A percentile compares a stretch with the other conserved stretches of the same genome.
Conservation (phyloP, 2,329 filamentous ascomycete genomes). For the Stemphylium beticola region DNA sequence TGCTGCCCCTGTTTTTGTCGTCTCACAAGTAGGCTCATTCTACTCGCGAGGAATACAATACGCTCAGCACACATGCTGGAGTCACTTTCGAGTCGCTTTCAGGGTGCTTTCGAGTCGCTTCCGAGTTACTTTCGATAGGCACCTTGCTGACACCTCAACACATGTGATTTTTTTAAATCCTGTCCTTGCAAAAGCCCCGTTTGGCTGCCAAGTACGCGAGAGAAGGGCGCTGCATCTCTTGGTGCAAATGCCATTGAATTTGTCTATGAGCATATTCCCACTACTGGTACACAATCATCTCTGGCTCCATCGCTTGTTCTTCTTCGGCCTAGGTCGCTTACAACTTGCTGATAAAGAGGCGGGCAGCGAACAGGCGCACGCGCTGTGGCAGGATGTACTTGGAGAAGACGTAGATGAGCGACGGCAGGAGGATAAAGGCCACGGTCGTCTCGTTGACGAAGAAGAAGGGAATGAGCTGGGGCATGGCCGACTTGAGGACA, state of each 20-base stretch:
- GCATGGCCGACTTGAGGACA: conserved; percentile 52
- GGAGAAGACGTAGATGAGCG: conserved; percentile 53
- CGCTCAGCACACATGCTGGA: background rate
- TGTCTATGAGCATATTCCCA: conserved; percentile 45
- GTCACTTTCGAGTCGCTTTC: background rate
- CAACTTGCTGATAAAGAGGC: conserved; percentile 55
- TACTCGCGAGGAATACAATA: no score
- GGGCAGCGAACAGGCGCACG: conserved; percentile 50
- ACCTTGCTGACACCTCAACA: background rate
- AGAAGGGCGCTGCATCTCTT: conserved; percentile 1
- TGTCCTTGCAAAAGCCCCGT: background rate
- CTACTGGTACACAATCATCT: conserved; percentile 42
- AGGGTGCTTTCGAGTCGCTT: no score
- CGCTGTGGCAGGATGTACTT: conserved; percentile 53
- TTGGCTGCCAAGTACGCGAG: background rate
- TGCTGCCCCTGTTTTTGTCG: no score
- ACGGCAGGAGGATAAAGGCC: conserved; percentile 51
- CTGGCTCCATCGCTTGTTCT: conserved; percentile 3
- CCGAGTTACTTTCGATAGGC: background rate
- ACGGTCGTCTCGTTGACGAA: conserved; percentile 54
- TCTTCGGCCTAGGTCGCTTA: conserved; percentile 27
- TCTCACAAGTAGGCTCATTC: background rate
- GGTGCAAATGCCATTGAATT: conserved; percentile 36
- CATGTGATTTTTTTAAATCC: background rate
- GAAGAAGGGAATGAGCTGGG: conserved; percentile 55